Percentiles rank a stretch among this genome's conserved stretches.
These are phyloP conservation scores for Aureobasidium zeae DNA, from an alignment of 2,329 filamentous ascomycete species.

Conservation along the genomic window DNA sequence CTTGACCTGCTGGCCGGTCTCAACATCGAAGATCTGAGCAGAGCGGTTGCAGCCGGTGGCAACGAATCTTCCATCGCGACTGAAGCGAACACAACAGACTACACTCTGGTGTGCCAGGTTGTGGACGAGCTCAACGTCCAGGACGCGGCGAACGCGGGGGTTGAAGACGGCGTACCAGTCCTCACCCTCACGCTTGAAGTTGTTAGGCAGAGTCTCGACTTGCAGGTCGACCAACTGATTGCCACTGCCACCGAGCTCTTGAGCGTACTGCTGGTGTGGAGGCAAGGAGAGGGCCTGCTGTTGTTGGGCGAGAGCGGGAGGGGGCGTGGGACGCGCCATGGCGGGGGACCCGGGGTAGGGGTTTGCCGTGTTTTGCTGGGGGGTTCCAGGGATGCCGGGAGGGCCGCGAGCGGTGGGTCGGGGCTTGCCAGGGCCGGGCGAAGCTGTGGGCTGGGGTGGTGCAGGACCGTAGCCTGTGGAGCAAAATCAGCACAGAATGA, in stretches of 20 bases:
- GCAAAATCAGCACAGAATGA: too few relatives aligned
- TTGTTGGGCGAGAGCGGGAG: slow-evolving; percentile 36
- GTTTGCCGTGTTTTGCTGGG: slow-evolving; percentile 80
- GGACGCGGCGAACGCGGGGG: slow-evolving; percentile 72
- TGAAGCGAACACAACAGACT: slow-evolving; percentile 96
- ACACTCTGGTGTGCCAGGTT: slow-evolving; percentile 91
- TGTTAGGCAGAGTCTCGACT: slow-evolving; percentile 70
- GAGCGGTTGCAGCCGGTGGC: slow-evolving; percentile 95
- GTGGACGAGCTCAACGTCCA: slow-evolving; percentile 91
- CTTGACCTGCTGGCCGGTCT: slow-evolving; percentile 76
- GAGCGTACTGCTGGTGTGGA: slow-evolving; percentile 22
- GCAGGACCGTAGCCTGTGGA: slow-evolving; percentile 66
- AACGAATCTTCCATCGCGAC: slow-evolving; percentile 87
- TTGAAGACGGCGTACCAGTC: slow-evolving; percentile 99
- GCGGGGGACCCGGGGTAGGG: slow-evolving; percentile 86
- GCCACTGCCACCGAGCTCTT: slow-evolving; percentile 41
- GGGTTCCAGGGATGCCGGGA: slow-evolving; percentile 64
- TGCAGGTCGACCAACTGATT: slow-evolving; percentile 79
- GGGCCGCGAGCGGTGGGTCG: slow-evolving; percentile 48
- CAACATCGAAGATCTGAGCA: slow-evolving; percentile 98
- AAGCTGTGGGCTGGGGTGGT: slow-evolving; percentile 74
- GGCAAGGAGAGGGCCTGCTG: slow-evolving; percentile 27
- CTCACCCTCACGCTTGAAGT: slow-evolving; percentile 77
- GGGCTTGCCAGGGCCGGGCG: slow-evolving; percentile 73
- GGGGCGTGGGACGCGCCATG: slow-evolving; percentile 72